phyloP scores from a whole-genome alignment of 768 basidiomycete genomes.

The Lactarius pseudohatsudake region DNA sequence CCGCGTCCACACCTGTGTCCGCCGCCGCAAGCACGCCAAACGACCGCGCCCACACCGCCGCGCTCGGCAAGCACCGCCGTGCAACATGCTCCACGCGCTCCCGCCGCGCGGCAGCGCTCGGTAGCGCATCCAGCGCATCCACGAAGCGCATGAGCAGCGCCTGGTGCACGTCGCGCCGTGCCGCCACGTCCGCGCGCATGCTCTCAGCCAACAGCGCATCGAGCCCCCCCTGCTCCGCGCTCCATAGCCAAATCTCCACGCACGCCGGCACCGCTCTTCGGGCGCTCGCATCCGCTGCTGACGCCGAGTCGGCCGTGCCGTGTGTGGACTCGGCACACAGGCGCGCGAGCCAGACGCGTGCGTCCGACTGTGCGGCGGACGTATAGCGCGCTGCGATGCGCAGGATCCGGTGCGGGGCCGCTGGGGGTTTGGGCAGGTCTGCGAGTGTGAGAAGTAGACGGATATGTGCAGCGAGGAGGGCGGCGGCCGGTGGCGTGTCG shows the following conservation, averaged over 20 bases:
- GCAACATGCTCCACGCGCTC: constrained; percentile 43
- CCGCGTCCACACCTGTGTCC: not conserved
- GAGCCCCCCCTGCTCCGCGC: constrained; percentile 36
- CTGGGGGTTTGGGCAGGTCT: constrained; percentile 29
- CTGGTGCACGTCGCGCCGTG: constrained; percentile 41
- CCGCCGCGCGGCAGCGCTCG: constrained; percentile 28
- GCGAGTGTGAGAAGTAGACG: constrained; percentile 35
- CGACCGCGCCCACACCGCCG: constrained; percentile 44
- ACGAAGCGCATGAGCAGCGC: constrained; percentile 48
- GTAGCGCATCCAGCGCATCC: constrained; percentile 35
- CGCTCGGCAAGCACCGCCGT: constrained; percentile 43
- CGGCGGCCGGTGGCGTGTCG: constrained; percentile 39
- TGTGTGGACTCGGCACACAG: constrained; percentile 45
- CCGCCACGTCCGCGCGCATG: constrained; percentile 24
- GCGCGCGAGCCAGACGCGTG: constrained; percentile 54
- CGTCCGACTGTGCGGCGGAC: constrained; percentile 36
- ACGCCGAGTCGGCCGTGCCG: constrained; percentile 33
- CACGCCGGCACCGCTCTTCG: constrained; percentile 40
- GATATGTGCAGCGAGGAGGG: constrained; percentile 41
- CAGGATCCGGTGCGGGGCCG: constrained; percentile 34
- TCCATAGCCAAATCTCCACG: constrained; percentile 56
- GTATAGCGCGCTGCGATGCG: constrained; percentile 50
- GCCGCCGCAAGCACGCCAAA: constrained; percentile 37
- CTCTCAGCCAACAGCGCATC: constrained; percentile 24
- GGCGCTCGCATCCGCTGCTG: constrained; percentile 47